These are phyloP conservation scores for Phialocephala sp. DNA, from an alignment of 2,329 filamentous ascomycete species.

Conservation along the genomic window DNA sequence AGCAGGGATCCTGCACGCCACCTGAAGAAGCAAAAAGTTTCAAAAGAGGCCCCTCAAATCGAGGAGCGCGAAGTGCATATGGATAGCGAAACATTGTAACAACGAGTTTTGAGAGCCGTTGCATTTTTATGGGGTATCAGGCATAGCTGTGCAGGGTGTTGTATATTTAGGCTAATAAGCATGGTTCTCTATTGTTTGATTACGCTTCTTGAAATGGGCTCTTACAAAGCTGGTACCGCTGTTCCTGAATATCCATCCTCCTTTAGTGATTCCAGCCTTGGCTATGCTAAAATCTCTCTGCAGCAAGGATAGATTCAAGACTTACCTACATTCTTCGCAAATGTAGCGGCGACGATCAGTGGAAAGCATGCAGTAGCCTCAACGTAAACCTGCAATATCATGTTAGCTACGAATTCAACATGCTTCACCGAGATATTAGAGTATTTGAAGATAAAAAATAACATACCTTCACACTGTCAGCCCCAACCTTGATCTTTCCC, in stretches of 20 bases:
- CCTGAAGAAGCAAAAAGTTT: neutral
- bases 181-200: neutral
- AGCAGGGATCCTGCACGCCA: neutral
- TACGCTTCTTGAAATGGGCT: neutral
- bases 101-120: neutral
- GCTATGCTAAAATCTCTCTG: too few relatives aligned
- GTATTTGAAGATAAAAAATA: slow-evolving; percentile 22
- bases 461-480: slow-evolving; percentile 84
- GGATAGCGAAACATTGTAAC: neutral
- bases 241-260: neutral
- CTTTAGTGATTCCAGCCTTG: neutral
- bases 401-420: slow-evolving; percentile 8
- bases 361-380: slow-evolving; percentile 70
- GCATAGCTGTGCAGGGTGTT: neutral
- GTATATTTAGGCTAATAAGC: neutral
- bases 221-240: neutral
- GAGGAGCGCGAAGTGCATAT: neutral
- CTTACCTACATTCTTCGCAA: slow-evolving; percentile 54
- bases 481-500: slow-evolving; percentile 95
- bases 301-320: neutral
- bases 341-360: slow-evolving; percentile 70
- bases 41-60: neutral
- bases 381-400: slow-evolving; percentile 60
- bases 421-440: neutral
- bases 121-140: neutral